phyloP scores from a whole-genome alignment of 2,329 filamentous ascomycete species.

The Alternaria triticina region DNA sequence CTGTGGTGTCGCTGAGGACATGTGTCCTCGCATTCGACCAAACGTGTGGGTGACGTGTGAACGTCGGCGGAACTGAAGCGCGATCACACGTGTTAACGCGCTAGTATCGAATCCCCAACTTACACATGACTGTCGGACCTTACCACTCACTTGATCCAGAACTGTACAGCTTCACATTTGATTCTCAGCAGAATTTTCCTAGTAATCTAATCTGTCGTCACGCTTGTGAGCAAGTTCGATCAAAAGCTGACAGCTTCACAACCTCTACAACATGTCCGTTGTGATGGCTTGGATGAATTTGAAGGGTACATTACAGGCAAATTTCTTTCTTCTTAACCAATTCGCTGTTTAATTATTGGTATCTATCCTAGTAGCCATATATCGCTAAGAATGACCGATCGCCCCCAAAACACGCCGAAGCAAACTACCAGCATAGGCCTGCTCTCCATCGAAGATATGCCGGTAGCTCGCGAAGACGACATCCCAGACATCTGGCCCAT shows the following conservation, averaged over 20 bases:
- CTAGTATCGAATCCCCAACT: background rate
- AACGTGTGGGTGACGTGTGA: conserved; percentile 17
- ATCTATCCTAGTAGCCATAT: background rate
- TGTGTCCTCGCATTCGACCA: conserved; percentile 12
- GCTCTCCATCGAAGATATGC: background rate
- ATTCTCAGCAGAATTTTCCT: background rate
- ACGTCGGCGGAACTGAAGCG: conserved; percentile 7
- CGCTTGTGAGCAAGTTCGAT: background rate
- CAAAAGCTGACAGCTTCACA: background rate
- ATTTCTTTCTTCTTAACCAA: background rate
- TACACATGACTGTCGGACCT: background rate
- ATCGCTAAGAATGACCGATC: background rate
- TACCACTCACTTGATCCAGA: background rate
- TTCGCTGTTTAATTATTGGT: background rate
- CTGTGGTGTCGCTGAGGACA: conserved; percentile 9
- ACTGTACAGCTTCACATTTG: background rate
- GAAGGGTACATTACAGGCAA: background rate
- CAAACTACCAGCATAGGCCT: background rate
- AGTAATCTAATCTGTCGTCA: background rate
- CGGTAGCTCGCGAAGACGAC: background rate
- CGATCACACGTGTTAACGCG: conserved; percentile 14
- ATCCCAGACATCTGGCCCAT: background rate
- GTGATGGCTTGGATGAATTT: background rate
- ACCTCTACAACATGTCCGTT: background rate
- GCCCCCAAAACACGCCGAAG: background rate